Base-by-base conservation (phyloP, 1,284 basidiomycete genomes). In the Pyrrhoderma lamaoense region DNA sequence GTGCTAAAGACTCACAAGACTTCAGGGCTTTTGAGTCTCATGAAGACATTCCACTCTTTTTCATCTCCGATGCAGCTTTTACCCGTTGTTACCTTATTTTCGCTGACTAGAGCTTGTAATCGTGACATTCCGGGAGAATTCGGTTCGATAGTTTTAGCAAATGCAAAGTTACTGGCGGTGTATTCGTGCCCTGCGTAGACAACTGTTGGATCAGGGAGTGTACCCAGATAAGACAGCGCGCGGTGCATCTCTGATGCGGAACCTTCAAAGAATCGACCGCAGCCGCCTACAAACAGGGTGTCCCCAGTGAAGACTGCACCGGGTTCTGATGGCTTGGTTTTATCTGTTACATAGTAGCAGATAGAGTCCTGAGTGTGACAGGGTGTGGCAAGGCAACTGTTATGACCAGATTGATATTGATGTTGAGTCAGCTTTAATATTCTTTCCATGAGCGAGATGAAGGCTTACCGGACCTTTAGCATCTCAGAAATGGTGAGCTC, bases 351-450 rank as follows among this genome's bases (percentile, higher is more conserved):
- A 65, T 87, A 79, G 72, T 85, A 98, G 70, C 90, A 95, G 62
- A 95, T 94, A 39, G 92, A 95, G 67, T 98, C 95, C 64, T 92
- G 90, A 1, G 95, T 98, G 66, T 98, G 95, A 68, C 93, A 96
- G 0, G 94, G 95, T 0, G 94, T 99, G 11, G 89, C 85, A 16
- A 93, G 68, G 31, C 51, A 48, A 11, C 51, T 53, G 31, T 14
- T 16, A 45, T 21, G 49, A 23, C 11, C 49, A 8, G 22, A 22
- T 27, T 11, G 23, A 40, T 11, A 42, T 18, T 23, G 43, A 34
- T 52, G 39, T 25, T 46, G 23, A 13, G 27, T 36, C 22, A 35
- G 54, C 25, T 3, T 18, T n/a, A 36, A 18, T 34, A 45, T 14
- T 16, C 31, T 19, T 27, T 27, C 21, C 13, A 47, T 39, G 21